Base-by-base conservation (phyloP, 257 asterid genomes). In the Capsicum baccatum region DNA sequence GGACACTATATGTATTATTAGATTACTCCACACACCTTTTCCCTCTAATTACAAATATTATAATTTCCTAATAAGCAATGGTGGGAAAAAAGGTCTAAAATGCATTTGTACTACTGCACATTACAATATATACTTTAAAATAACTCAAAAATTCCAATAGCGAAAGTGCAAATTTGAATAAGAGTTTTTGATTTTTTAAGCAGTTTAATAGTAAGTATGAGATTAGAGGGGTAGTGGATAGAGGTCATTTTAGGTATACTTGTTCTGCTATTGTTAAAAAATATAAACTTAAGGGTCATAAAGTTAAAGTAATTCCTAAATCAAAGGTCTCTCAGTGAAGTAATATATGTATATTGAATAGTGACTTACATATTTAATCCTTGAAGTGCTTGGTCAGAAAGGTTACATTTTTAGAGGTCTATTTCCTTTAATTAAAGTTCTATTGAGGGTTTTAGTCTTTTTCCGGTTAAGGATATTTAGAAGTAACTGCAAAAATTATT, bases 201-300 rank as follows among this genome's bases (percentile, higher is more conserved):
- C 92, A 89, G 86, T 88, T 92, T 7, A 86, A 79, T 42, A 88
- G 87, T 79, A 86, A 82, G 84, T 94, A 89, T 79, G 93, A 92
- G 59, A 80, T 92, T 9, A 93, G 93, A 10, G 95, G 89, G 17
- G 94, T 90, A 81, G 87, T 94, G 70, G 97, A 97, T 6, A 89
- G 94, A 74, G 95, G 97, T 56, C 94, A 91, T 90, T 93, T 93
- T 84, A 95, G 96, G 81, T 90, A 89, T 85, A 88, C 94, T 71
- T 89, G 91, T 83, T 87, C 94, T 80, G 97, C 97, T 79, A 66
- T 88, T 39, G 89, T 82, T 54, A 94, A 86, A 89, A 92, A 91
- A 79, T 93, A 95, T 13, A 92, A 90, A 55, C 90, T 92, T 44
- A 91, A 91, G 85, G 93, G 90, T 35, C 93, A 83, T n/a, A 95